Percentiles rank a stretch among this genome's conserved stretches.
Evolutionary conservation across 306 rosid species (phyloP).

Genomic region (Pterocarpus macrocarpus): DNA sequence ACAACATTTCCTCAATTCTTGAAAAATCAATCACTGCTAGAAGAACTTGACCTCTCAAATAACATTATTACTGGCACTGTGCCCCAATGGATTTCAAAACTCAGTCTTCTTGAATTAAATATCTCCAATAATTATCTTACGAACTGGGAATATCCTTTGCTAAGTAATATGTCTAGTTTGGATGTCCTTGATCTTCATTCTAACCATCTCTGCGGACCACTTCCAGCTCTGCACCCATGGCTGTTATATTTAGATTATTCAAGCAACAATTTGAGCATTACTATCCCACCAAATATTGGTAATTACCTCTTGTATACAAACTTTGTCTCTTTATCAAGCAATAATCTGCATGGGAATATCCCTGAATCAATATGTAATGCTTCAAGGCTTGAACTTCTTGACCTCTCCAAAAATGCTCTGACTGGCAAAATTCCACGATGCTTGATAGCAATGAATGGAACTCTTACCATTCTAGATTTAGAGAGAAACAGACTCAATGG

Average conservation of each 20-base stretch:
- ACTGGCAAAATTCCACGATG: constrained; percentile 19
- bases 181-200: constrained; percentile 45
- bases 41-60: background rate
- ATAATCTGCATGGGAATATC: constrained; percentile 1
- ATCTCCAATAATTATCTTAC: constrained; percentile 51
- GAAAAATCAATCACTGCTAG: constrained; percentile 4
- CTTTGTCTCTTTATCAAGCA: background rate
- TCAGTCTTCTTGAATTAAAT: constrained; percentile 22
- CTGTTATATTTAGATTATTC: constrained; percentile 46
- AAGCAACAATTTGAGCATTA: background rate
- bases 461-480: background rate
- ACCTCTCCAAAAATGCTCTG: background rate
- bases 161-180: no score
- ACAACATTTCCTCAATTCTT: constrained; percentile 37
- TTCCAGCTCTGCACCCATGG: background rate
- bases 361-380: constrained; percentile 28
- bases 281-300: constrained; percentile 38
- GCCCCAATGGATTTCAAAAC: constrained; percentile 62
- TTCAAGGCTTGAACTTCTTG: constrained; percentile 10
- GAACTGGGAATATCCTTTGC: background rate
- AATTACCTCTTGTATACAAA: background rate
- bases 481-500: constrained; percentile 10
- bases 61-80: constrained; percentile 51
- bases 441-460: constrained; percentile 10
- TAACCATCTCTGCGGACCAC: constrained; percentile 44